A percentile compares a stretch with the other conserved stretches of the same genome.
Conservation (phyloP, 306 rosid species). For the Lathyrus tuberosus region DNA sequence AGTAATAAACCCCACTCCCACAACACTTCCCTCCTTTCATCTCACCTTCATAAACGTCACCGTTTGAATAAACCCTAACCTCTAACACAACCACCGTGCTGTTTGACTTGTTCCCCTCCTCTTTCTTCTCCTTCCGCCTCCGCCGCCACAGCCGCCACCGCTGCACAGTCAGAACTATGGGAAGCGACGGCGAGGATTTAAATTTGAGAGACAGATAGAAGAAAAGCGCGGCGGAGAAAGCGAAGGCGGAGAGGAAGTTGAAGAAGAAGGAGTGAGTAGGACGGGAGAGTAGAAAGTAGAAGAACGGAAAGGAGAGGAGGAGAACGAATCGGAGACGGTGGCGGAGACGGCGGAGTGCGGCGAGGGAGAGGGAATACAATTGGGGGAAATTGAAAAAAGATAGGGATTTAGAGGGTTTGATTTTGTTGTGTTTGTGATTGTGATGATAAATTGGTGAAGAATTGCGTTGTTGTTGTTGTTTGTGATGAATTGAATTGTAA, state of each 20-base stretch:
- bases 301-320: conserved; percentile 56
- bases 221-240: conserved; percentile 58
- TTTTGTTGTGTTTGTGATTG: not conserved
- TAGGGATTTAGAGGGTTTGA: not conserved
- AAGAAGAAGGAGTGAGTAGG: conserved; percentile 54
- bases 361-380: not conserved
- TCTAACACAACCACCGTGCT: not conserved
- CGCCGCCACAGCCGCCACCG: not conserved
- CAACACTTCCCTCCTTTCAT: conserved; percentile 59
- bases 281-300: conserved; percentile 52
- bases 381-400: not conserved
- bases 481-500: not conserved
- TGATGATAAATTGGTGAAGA: not conserved
- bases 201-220: conserved; percentile 49
- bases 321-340: conserved; percentile 46
- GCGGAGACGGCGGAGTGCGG: conserved; percentile 27
- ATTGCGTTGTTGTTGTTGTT: not conserved
- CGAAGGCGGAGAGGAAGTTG: conserved; percentile 54
- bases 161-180: not conserved
- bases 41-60: conserved; percentile 86
- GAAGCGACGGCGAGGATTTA: not conserved
- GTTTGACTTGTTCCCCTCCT: not conserved
- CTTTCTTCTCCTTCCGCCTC: not conserved
- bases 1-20: conserved; percentile 85
- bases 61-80: conserved; percentile 58